Conservation (phyloP, 106 monocot species). For the Dactylorhiza incarnata region DNA sequence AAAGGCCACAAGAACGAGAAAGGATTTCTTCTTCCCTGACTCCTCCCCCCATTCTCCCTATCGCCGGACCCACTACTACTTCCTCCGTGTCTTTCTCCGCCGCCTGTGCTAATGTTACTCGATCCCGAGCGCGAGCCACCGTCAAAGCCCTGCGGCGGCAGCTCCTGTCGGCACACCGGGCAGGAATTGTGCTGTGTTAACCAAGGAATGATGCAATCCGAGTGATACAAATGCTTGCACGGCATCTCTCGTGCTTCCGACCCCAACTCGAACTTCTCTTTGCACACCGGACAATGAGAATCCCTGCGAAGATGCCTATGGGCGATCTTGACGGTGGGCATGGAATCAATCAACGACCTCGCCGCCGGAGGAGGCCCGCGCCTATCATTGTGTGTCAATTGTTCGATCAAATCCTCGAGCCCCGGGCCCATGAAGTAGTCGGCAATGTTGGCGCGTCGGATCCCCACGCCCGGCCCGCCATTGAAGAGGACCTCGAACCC, state of each 20-base stretch:
- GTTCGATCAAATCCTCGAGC: constrained; percentile 48
- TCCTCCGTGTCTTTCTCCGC: constrained; percentile 8
- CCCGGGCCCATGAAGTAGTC: constrained; percentile 51
- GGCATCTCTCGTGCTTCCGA: constrained; percentile 71
- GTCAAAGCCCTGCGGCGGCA: constrained; percentile 29
- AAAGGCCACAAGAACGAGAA: constrained; percentile 69
- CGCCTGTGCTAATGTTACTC: constrained; percentile 10
- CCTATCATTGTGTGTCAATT: constrained; percentile 23
- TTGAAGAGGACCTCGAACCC: constrained; percentile 36
- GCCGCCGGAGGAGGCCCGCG: constrained; percentile 68
- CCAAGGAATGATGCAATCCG: constrained; percentile 87
- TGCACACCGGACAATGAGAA: constrained; percentile 82
- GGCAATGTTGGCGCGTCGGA: constrained; percentile 17
- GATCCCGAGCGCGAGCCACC: constrained; percentile 9
- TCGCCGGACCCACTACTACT: background rate
- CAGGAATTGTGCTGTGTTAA: constrained; percentile 83
- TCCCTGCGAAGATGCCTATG: constrained; percentile 63
- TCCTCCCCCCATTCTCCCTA: constrained; percentile 15
- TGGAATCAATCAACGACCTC: constrained; percentile 57
- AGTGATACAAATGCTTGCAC: constrained; percentile 80
- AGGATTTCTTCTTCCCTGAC: constrained; percentile 35
- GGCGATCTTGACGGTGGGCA: constrained; percentile 66
- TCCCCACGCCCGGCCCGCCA: constrained; percentile 23
- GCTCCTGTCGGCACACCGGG: constrained; percentile 68
- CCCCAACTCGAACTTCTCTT: constrained; percentile 78